Percentiles rank a stretch among this genome's conserved stretches.
These are phyloP conservation scores for Balamuthia mandrillaris DNA, from an alignment of 208 protist species.

Conservation along the genomic window DNA sequence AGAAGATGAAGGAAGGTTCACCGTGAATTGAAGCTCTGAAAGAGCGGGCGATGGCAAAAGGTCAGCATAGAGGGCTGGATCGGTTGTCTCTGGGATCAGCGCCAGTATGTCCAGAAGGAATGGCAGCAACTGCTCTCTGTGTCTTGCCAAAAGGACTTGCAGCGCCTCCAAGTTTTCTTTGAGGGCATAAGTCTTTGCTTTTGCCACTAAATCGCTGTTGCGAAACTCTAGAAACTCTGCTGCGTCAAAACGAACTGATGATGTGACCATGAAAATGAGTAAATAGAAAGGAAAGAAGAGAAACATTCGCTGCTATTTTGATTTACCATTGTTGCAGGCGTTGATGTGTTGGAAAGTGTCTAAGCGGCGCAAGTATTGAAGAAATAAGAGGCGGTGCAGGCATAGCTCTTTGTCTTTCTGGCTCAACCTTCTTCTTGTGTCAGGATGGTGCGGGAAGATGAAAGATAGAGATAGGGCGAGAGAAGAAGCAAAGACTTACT, in stretches of 20 bases:
- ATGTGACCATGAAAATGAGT: background rate
- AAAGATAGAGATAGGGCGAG: too few relatives aligned
- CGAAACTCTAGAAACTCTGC: background rate
- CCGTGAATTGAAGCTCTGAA: background rate
- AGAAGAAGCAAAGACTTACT: too few relatives aligned
- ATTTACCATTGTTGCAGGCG: too few relatives aligned
- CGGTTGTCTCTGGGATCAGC: background rate
- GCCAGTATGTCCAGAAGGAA: slow-evolving; percentile 11
- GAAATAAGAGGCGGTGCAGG: slow-evolving; percentile 23
- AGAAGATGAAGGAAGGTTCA: background rate
- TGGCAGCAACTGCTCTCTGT: background rate
- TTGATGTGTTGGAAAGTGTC: slow-evolving; percentile 12
- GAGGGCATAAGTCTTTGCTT: background rate
- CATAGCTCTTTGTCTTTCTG: slow-evolving; percentile 22
- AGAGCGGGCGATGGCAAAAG: background rate
- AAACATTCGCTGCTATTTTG: background rate
- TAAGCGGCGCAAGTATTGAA: slow-evolving; percentile 5
- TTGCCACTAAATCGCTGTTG: background rate
- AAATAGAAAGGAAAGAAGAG: background rate
- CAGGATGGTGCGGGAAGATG: too few relatives aligned
- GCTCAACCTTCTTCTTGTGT: too few relatives aligned
- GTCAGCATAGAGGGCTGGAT: background rate
- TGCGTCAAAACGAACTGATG: background rate
- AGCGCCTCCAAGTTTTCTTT: slow-evolving; percentile 18
- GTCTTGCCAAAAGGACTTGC: background rate